These are phyloP conservation scores for Annulohypoxylon truncatum DNA, from an alignment of 2,329 filamentous ascomycete species.

Conservation along the genomic window DNA sequence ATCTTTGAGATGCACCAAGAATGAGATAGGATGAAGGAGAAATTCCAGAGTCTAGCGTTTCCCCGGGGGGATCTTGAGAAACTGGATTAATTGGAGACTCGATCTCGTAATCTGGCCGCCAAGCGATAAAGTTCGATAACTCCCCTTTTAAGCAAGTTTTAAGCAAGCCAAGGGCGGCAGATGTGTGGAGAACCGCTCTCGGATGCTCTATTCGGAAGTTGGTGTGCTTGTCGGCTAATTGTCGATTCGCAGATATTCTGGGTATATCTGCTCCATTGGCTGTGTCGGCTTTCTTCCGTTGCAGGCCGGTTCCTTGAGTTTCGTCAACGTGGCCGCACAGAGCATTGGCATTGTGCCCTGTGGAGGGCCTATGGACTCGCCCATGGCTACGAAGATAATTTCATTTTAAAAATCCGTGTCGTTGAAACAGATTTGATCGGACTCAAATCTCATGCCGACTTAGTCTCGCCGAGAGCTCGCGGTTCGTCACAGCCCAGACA, in stretches of 20 bases:
- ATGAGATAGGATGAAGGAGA: background rate
- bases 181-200: constrained; percentile 19
- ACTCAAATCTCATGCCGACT: background rate
- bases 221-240: constrained; percentile 31
- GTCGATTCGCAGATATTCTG: constrained; percentile 1
- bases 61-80: background rate
- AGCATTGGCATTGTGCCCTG: background rate
- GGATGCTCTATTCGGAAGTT: constrained; percentile 29
- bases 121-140: constrained; percentile 28
- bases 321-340: background rate
- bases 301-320: background rate
- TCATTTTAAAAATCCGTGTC: background rate
- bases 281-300: background rate
- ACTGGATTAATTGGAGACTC: background rate
- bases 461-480: background rate
- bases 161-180: constrained; percentile 29
- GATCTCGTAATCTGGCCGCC: constrained; percentile 11
- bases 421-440: background rate
- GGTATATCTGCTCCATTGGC: background rate
- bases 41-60: background rate
- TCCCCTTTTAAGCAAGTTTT: constrained; percentile 32
- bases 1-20: background rate
- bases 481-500: background rate
- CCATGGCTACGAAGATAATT: background rate
- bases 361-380: background rate